Evolutionary conservation across 1,284 basidiomycete species (phyloP), one percentile per base, ranked within the genome.

Genomic region (Rhodotorula sp.): DNA sequence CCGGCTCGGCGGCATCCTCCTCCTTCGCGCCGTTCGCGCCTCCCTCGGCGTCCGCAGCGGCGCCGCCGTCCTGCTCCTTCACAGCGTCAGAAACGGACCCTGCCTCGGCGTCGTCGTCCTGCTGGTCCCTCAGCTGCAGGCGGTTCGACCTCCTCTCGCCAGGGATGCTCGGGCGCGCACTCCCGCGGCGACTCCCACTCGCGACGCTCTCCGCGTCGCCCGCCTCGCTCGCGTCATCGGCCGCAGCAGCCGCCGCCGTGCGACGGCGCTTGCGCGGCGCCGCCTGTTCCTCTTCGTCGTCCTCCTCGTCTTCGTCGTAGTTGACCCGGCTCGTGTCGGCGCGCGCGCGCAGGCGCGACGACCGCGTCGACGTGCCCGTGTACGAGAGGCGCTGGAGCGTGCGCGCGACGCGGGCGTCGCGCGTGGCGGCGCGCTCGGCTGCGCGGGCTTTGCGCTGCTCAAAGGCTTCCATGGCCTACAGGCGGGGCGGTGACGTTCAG

Each of bases 81-180:
- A 3, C 50, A 3, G 3, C 57, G 0, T 44, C 41, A 22, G 44
- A 21, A 6, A 21, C 58, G 9, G 58, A 10, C 58, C 37, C 19
- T 3, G 12, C 12, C 27, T 50, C 48, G 25, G 32, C 57, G 2
- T 46, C 41, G 32, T 34, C 44, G 37, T 27, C 37, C n/a, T 13
- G 61, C 61, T 41, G 36, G 48, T 62, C 44, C 27, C 44, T 48
- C 34, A 46, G 61, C 60, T 58, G 60, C 32, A 70, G 46, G 27
- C 69, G 44, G n/a, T 64, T 57, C 32, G 64, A 66, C 60, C 69
- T 58, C 37, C 69, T 37, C 64, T 70, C 64, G 37, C 69, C 69
- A 10, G 64, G 64, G 19, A 66, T 48, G 12, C 7, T 12, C 32
- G 64, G 66, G 7, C 27, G 36, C 12, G 9, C 25, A 21, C 59